phyloP scores from a whole-genome alignment of 2,329 filamentous ascomycete genomes.

The Fusarium sp. region DNA sequence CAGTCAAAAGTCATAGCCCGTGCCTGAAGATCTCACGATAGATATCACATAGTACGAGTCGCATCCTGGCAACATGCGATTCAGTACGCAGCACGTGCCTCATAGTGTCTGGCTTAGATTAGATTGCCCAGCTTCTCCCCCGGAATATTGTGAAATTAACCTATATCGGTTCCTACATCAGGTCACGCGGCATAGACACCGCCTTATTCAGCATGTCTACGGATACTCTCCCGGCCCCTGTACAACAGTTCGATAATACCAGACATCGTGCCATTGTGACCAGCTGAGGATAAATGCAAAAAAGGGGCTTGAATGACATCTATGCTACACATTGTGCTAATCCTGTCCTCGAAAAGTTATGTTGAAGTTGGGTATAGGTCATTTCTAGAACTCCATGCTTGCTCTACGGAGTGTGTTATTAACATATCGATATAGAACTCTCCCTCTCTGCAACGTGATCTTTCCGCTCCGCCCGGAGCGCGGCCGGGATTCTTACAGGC shows the following conservation, averaged over 20 bases:
- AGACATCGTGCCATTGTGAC: slow-evolving; percentile 9
- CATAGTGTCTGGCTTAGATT: slow-evolving; percentile 31
- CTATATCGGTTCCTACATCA: slow-evolving; percentile 19
- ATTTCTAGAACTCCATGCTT: slow-evolving; percentile 3
- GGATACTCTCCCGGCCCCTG: slow-evolving; percentile 12
- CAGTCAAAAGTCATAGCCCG: slow-evolving; percentile 10
- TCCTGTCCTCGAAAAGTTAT: neutral
- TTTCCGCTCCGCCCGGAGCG: slow-evolving; percentile 23
- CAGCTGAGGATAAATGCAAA: neutral
- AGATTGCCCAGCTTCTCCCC: slow-evolving; percentile 25
- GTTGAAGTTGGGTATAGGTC: neutral
- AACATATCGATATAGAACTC: neutral
- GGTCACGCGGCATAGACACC: slow-evolving; percentile 18
- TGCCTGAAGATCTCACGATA: slow-evolving; percentile 19
- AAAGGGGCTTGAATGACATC: slow-evolving; percentile 22
- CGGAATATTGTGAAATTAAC: slow-evolving; percentile 33
- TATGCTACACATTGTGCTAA: slow-evolving; percentile 8
- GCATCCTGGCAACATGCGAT: slow-evolving; percentile 43
- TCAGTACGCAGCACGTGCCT: slow-evolving; percentile 44
- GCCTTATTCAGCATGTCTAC: slow-evolving; percentile 18
- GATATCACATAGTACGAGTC: slow-evolving; percentile 40
- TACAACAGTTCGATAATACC: slow-evolving; percentile 4
- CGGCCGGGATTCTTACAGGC: slow-evolving; percentile 27
- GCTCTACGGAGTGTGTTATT: neutral
- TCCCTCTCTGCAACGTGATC: too few relatives aligned